phyloP scores from a whole-genome alignment of 192 early-diverging fungal species.

The Geosiphon pyriformis region DNA sequence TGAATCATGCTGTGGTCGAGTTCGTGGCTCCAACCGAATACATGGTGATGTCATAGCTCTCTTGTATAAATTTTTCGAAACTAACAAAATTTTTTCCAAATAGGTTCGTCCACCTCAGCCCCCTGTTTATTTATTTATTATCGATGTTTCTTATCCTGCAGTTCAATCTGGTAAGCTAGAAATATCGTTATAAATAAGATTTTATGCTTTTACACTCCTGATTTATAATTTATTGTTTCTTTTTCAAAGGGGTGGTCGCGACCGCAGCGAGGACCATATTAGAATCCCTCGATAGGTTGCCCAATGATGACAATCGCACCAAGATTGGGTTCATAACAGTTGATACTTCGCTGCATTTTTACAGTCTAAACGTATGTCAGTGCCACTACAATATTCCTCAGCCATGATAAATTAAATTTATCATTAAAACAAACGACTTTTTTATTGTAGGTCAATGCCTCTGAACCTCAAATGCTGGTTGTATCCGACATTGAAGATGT shows the following conservation, averaged over 20 bases:
- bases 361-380: constrained; percentile 62
- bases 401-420: neutral
- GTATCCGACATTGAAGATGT: constrained; percentile 88
- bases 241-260: constrained; percentile 61
- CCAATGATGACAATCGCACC: constrained; percentile 83
- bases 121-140: constrained; percentile 85
- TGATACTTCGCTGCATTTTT: constrained; percentile 86
- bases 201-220: neutral
- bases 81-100: constrained; percentile 6
- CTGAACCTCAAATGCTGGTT: constrained; percentile 93
- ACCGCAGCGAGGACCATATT: constrained; percentile 76
- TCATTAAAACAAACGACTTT: neutral
- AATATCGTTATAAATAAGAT: neutral
- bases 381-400: neutral
- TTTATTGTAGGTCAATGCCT: constrained; percentile 32
- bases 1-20: constrained; percentile 87
- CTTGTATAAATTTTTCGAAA: neutral
- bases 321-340: constrained; percentile 88
- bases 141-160: constrained; percentile 90
- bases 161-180: constrained; percentile 61
- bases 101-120: constrained; percentile 91
- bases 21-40: constrained; percentile 96
- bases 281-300: constrained; percentile 76
- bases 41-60: constrained; percentile 55
- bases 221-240: constrained; percentile 25